These are phyloP conservation scores for Ceriops tagal DNA, from an alignment of 345 rosid genomes.

Conservation along the genomic window DNA sequence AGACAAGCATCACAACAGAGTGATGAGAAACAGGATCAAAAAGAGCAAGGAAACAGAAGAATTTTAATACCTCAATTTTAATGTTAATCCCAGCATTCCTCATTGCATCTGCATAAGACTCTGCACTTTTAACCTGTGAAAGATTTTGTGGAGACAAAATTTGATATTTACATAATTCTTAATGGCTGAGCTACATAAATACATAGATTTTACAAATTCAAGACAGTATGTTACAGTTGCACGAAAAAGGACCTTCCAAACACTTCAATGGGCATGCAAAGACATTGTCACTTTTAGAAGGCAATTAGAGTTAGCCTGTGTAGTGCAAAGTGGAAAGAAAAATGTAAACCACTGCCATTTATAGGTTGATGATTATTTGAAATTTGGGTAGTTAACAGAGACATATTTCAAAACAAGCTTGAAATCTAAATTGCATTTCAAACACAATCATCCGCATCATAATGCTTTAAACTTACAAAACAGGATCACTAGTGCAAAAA, in stretches of 20 bases:
- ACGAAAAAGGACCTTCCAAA: background rate
- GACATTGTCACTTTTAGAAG: background rate
- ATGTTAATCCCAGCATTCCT: constrained; percentile 72
- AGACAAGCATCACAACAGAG: no score
- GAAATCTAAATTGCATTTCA: background rate
- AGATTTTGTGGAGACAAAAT: background rate
- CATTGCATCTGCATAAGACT: constrained; percentile 59
- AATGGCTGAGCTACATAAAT: background rate
- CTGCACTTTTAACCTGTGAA: constrained; percentile 67
- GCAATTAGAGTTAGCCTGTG: background rate
- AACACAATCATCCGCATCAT: background rate
- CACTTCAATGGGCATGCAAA: background rate
- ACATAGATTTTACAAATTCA: background rate
- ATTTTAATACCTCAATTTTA: constrained; percentile 58
- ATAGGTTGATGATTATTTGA: no score
- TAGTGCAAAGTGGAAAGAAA: no score
- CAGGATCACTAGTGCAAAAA: no score
- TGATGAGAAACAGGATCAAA: background rate
- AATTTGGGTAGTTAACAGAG: no score
- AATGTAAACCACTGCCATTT: no score
- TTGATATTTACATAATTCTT: background rate
- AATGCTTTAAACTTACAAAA: no score
- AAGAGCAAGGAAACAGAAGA: background rate
- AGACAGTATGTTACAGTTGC: background rate
- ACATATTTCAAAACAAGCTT: no score